Conservation (phyloP, 148 eudicot species). For the Vaccinium myrtillus region DNA sequence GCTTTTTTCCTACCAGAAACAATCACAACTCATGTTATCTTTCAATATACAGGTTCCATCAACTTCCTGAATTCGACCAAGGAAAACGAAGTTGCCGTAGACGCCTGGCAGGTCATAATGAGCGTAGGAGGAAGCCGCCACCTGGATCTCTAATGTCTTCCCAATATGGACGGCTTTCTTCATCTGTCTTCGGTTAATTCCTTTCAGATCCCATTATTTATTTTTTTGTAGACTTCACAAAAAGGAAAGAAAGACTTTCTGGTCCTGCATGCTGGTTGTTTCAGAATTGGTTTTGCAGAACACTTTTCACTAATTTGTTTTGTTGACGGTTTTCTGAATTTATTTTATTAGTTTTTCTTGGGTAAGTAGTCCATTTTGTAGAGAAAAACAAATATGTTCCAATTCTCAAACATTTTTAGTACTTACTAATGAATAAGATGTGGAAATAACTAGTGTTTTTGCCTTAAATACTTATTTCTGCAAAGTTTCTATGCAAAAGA, state of each 20-base stretch:
- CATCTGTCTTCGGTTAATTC: slow-evolving; percentile 54
- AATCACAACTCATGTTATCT: not conserved
- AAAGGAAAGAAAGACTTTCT: not conserved
- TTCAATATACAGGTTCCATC: slow-evolving; percentile 68
- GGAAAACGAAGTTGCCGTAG: slow-evolving; percentile 93
- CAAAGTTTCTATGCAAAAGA: not conserved
- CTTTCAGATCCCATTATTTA: not conserved
- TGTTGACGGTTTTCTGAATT: not conserved
- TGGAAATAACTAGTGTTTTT: not conserved
- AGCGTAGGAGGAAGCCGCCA: slow-evolving; percentile 93
- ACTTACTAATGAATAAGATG: not conserved
- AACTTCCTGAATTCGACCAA: slow-evolving; percentile 81
- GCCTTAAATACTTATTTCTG: not conserved
- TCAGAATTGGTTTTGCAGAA: not conserved
- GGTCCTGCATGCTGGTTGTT: not conserved
- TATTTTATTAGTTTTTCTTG: not conserved
- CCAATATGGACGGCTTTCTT: slow-evolving; percentile 57
- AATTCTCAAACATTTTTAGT: not conserved
- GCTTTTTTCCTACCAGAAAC: not conserved
- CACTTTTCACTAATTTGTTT: not conserved
- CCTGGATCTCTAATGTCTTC: slow-evolving; percentile 74
- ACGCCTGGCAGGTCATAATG: slow-evolving; percentile 93
- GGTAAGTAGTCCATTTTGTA: not conserved
- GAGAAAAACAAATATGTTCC: not conserved
- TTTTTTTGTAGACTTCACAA: not conserved